Percentiles rank a stretch among this genome's conserved stretches.
phyloP scores from a whole-genome alignment of 2,329 filamentous ascomycete species.

The Sporothrix sp. region DNA sequence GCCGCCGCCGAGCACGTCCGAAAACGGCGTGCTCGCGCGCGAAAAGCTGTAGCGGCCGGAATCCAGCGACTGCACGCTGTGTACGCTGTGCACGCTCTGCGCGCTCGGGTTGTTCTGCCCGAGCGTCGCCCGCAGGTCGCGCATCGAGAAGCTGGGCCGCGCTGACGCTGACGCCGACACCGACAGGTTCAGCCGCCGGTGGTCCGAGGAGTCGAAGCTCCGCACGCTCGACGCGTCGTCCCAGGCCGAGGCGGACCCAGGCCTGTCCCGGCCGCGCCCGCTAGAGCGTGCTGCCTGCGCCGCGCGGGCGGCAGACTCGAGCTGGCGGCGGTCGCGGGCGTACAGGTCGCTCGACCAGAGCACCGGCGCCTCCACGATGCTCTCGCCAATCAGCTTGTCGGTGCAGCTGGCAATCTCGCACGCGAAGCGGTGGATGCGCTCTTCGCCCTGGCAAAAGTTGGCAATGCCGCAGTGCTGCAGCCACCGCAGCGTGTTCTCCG shows the following conservation, averaged over 20 bases:
- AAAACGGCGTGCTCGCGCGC: slow-evolving; percentile 45
- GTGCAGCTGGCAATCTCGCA: slow-evolving; percentile 83
- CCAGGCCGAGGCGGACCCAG: slow-evolving; percentile 35
- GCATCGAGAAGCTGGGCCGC: slow-evolving; percentile 42
- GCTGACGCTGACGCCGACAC: slow-evolving; percentile 25
- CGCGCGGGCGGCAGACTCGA: slow-evolving; percentile 35
- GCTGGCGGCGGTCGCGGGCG: slow-evolving; percentile 59
- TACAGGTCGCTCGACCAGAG: slow-evolving; percentile 90
- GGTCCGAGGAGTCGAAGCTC: slow-evolving; percentile 39
- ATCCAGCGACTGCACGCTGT: slow-evolving; percentile 61
- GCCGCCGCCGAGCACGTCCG: slow-evolving; percentile 55
- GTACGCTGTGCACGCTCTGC: slow-evolving; percentile 44
- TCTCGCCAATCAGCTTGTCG: slow-evolving; percentile 74
- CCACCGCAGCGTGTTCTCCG: slow-evolving; percentile 76
- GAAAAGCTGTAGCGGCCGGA: slow-evolving; percentile 53
- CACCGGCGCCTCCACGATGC: slow-evolving; percentile 73
- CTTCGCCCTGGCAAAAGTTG: slow-evolving; percentile 91
- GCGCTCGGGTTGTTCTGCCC: slow-evolving; percentile 53
- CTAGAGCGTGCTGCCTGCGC: no score
- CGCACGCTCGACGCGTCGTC: slow-evolving; percentile 45
- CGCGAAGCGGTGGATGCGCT: slow-evolving; percentile 87
- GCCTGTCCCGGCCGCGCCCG: slow-evolving; percentile 35
- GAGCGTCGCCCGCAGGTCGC: slow-evolving; percentile 49
- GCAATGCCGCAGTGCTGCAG: slow-evolving; percentile 72
- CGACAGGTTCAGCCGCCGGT: slow-evolving; percentile 31